Evolutionary conservation across 352 stramenopile genomes (phyloP).

Genomic region (Globisporangium iwayamae): DNA sequence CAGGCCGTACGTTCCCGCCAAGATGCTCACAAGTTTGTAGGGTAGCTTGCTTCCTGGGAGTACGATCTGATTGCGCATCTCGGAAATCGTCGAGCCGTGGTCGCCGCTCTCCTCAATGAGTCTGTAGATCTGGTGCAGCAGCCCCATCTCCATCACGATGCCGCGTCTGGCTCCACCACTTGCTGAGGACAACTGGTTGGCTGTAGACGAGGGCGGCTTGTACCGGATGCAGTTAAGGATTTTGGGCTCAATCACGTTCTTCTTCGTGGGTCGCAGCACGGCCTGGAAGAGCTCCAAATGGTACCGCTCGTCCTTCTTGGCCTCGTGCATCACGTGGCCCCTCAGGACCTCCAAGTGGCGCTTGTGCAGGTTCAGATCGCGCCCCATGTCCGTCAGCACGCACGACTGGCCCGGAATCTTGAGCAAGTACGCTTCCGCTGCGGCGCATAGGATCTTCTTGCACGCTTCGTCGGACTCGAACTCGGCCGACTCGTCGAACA

Average conservation of each 20-base stretch:
- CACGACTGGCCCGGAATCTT: slow-evolving; percentile 53
- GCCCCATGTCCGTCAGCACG: slow-evolving; percentile 66
- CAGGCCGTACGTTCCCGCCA: slow-evolving; percentile 69
- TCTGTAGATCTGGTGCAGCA: slow-evolving; percentile 68
- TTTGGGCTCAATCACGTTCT: slow-evolving; percentile 52
- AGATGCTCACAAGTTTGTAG: slow-evolving; percentile 69
- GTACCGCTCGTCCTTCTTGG: slow-evolving; percentile 55
- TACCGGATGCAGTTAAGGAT: slow-evolving; percentile 83
- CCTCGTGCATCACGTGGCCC: slow-evolving; percentile 65
- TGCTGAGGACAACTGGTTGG: background rate
- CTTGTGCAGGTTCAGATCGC: slow-evolving; percentile 66
- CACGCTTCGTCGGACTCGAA: slow-evolving; percentile 83
- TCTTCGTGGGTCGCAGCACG: slow-evolving; percentile 56
- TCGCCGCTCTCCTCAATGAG: slow-evolving; percentile 67
- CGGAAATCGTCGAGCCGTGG: slow-evolving; percentile 66
- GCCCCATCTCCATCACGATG: slow-evolving; percentile 59
- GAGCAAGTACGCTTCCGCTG: slow-evolving; percentile 59
- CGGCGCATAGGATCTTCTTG: slow-evolving; percentile 56
- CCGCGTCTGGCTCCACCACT: slow-evolving; percentile 17
- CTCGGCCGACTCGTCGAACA: slow-evolving; percentile 67
- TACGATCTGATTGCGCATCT: slow-evolving; percentile 67
- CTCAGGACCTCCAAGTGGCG: slow-evolving; percentile 64
- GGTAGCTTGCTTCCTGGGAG: slow-evolving; percentile 72
- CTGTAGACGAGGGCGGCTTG: slow-evolving; percentile 20
- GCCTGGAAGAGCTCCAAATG: slow-evolving; percentile 73